Conservation (phyloP, 208 protist genomes). For the Naegleria fowleri region DNA sequence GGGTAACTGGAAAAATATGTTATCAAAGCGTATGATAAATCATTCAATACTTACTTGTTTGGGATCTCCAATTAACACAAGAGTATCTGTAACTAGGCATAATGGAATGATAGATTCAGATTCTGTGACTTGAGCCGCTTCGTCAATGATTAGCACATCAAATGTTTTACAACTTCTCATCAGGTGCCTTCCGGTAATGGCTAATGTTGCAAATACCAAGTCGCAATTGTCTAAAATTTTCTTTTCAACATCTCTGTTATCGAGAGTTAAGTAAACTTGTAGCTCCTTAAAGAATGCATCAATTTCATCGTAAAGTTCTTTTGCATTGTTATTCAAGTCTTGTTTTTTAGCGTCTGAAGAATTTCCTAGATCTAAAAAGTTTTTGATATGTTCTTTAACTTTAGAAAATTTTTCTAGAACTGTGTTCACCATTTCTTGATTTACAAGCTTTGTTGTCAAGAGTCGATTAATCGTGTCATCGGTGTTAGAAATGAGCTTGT, state of each 20-base stretch:
- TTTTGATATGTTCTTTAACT: background rate
- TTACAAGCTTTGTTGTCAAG: background rate
- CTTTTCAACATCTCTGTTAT: slow-evolving; percentile 25
- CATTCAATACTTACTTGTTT: background rate
- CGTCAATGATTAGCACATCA: background rate
- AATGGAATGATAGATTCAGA: background rate
- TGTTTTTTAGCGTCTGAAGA: background rate
- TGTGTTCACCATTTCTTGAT: background rate
- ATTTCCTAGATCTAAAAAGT: background rate
- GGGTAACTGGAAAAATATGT: background rate
- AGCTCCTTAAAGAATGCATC: background rate
- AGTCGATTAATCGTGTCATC: background rate
- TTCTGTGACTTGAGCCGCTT: slow-evolving; percentile 7
- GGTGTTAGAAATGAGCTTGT: background rate
- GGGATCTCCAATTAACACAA: background rate
- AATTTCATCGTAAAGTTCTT: background rate
- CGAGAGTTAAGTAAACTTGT: background rate
- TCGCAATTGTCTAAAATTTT: slow-evolving; percentile 6
- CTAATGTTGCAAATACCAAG: background rate
- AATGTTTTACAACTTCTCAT: background rate
- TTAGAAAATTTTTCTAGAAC: background rate
- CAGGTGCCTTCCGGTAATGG: background rate
- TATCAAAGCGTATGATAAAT: too few species aligned
- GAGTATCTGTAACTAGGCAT: background rate
- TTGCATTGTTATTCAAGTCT: background rate